Evolutionary conservation across 495 filamentous ascomycete genomes (phyloP).

Genomic region (Pyrenopolyporus hunteri): DNA sequence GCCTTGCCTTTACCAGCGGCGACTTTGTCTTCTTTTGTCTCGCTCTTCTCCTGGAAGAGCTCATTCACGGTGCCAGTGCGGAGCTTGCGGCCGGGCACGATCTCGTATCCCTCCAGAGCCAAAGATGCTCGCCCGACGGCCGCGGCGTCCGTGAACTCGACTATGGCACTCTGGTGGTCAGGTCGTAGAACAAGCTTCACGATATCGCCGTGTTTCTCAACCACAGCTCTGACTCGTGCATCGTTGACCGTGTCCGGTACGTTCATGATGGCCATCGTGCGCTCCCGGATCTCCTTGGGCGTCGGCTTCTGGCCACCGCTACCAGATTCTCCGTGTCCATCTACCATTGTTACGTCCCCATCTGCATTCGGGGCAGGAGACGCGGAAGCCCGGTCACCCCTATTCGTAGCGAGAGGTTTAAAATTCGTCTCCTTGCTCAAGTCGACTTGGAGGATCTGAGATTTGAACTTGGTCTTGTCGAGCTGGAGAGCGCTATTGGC

Average conservation of each 20-base stretch:
- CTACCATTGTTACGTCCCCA: slow-evolving; percentile 40
- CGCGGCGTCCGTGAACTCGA: slow-evolving; percentile 76
- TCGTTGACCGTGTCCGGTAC: slow-evolving; percentile 77
- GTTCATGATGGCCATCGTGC: slow-evolving; percentile 69
- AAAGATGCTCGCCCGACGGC: slow-evolving; percentile 77
- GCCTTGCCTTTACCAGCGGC: slow-evolving; percentile 51
- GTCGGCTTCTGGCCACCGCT: slow-evolving; percentile 34
- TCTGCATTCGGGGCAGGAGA: slow-evolving; percentile 46
- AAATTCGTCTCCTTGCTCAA: slow-evolving; percentile 56
- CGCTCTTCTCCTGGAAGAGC: slow-evolving; percentile 65
- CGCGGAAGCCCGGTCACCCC: slow-evolving; percentile 39
- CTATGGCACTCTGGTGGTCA: slow-evolving; percentile 82
- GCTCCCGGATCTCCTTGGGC: slow-evolving; percentile 47
- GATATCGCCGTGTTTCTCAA: slow-evolving; percentile 66
- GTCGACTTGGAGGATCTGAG: slow-evolving; percentile 72
- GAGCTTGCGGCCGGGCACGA: slow-evolving; percentile 67
- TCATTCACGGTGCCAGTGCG: slow-evolving; percentile 72
- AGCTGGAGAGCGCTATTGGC: slow-evolving; percentile 71
- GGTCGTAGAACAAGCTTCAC: slow-evolving; percentile 74
- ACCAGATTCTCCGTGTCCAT: slow-evolving; percentile 23
- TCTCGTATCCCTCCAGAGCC: slow-evolving; percentile 73
- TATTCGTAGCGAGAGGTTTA: slow-evolving; percentile 50
- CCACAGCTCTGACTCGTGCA: slow-evolving; percentile 66
- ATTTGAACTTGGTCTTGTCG: slow-evolving; percentile 72
- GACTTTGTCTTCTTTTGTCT: slow-evolving; percentile 58